A percentile compares a stretch with the other conserved stretches of the same genome.
phyloP scores from a whole-genome alignment of 73 alveolate species.

The Paramecium caudatum region DNA sequence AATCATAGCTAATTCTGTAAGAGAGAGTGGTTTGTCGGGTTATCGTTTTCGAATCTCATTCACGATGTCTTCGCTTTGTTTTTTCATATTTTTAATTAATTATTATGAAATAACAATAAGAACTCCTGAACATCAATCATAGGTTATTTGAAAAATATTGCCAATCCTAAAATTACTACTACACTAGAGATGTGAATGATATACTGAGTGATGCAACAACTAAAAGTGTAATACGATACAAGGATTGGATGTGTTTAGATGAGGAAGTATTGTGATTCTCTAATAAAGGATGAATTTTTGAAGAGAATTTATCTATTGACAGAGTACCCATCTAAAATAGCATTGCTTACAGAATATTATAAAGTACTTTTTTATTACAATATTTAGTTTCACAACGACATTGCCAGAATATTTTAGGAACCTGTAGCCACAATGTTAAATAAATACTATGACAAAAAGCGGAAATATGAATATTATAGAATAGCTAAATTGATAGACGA shows the following conservation, averaged over 20 bases:
- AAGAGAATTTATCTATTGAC: constrained; percentile 5
- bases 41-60: constrained; percentile 71
- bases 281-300: constrained; percentile 47
- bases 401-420: constrained; percentile 39
- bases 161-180: constrained; percentile 47
- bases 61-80: constrained; percentile 69
- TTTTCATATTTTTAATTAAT: constrained; percentile 60
- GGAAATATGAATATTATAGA: constrained; percentile 73
- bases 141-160: neutral
- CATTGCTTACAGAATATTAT: constrained; percentile 62
- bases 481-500: constrained; percentile 76
- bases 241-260: constrained; percentile 25
- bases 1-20: constrained; percentile 71
- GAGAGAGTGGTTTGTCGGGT: constrained; percentile 66
- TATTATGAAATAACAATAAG: neutral
- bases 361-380: neutral
- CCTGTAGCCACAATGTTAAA: constrained; percentile 19
- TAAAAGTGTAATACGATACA: neutral
- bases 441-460: constrained; percentile 64
- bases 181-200: constrained; percentile 15
- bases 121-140: neutral
- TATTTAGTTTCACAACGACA: constrained; percentile 54
- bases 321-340: constrained; percentile 57
- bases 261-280: neutral
- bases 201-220: neutral